Percentiles rank a stretch among this genome's conserved stretches.
Conservation (phyloP, 257 asterid species). For the Coffea canephora region DNA sequence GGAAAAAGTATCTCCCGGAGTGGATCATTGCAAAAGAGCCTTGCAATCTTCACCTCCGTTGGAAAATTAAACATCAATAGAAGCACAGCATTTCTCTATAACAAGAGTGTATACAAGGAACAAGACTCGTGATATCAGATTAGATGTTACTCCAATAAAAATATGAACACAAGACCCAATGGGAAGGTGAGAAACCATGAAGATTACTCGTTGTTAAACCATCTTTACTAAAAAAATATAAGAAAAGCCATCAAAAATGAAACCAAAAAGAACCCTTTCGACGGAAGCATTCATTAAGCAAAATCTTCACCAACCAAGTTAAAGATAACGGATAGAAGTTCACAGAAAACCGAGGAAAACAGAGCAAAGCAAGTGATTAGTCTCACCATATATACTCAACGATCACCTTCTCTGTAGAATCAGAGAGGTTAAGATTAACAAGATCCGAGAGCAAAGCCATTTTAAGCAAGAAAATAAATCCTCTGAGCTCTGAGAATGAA, state of each 20-base stretch:
- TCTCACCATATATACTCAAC: constrained; percentile 57
- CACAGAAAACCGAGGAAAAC: constrained; percentile 10
- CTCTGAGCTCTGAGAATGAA: background rate
- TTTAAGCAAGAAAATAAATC: background rate
- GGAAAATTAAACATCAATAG: background rate
- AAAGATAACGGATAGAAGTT: background rate
- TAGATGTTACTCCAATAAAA: background rate
- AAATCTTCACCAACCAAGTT: background rate
- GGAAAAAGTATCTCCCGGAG: background rate
- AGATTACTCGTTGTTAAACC: background rate
- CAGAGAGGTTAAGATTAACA: constrained; percentile 40
- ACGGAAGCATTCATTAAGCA: background rate
- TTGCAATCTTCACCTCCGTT: background rate
- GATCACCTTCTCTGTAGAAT: constrained; percentile 36
- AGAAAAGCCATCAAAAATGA: background rate
- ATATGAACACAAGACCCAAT: background rate
- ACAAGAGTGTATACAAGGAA: background rate
- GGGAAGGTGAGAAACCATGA: background rate
- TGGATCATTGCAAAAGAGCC: background rate
- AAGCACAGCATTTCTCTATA: background rate
- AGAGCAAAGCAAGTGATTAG: background rate
- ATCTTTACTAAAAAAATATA: too few relatives aligned
- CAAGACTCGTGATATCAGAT: background rate
- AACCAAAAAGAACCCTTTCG: constrained; percentile 4
- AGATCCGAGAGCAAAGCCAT: constrained; percentile 43